Evolutionary conservation across 805 yeast species (phyloP), one percentile per base, ranked within the genome.

Genomic region (Lipomyces mesembrius): DNA sequence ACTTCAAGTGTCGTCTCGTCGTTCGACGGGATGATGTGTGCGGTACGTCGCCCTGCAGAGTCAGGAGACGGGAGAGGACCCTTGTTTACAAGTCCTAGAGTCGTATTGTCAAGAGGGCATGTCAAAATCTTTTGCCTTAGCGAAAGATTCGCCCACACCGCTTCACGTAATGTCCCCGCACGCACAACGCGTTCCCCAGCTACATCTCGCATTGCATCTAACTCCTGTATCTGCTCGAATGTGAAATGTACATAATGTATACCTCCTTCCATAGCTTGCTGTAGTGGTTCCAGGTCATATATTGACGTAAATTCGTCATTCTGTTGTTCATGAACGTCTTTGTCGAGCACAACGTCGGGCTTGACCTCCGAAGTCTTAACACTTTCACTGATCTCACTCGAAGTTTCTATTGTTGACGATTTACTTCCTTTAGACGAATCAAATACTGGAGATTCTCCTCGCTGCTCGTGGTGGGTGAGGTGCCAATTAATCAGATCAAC

Each of bases 201-300:
- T 1, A 72, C 60, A 65, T 82, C 84, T 17, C 62, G 73, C 68
- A 77, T 75, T n/a, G 73, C 73, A 66, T 84, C 85, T 12, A 85
- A 71, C 49, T 77, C 78, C 65, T 81, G 82, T 22, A 84, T 72
- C 60, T 83, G 83, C 58, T 82, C 85, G 0, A 84, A 82, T 2
- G 85, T 73, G 72, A 85, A 71, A 73, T 85, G 86, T 63, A 85
- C 83, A 71, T 77, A 83, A 67, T 83, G 78, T 0, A 85, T 80
- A 35, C 79, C 80, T 7, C 77, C 74, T 65, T 83, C 83, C 58
- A 85, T 69, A 0, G 80, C 76, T 3, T 76, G 72, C 20, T 74
- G 71, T n/a, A 83, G 66, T 5, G 74, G 70, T 20, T 11, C 52
- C 7, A 71, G 34, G 14, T 56, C 35, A 6, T 55, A 61, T 20